Base-by-base conservation (phyloP, 805 yeast genomes). In the Kazachstania viticola region DNA sequence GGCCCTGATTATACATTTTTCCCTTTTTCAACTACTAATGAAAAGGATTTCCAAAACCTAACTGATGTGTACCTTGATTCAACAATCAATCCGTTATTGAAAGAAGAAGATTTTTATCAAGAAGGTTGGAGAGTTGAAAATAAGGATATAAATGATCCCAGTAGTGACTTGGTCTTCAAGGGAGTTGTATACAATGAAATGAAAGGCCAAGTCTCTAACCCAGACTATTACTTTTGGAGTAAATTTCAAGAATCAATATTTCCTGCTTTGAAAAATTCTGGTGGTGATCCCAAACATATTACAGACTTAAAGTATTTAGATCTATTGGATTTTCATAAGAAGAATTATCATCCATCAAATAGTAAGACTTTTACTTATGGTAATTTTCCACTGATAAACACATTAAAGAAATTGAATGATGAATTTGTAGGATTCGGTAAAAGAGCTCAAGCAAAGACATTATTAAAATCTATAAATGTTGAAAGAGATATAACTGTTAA, bases 61-160 rank as follows among this genome's bases (percentile, higher is more conserved):
- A 75, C 85, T 71, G 78, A 74, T 37, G 94, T 91, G 5, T 91
- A 91, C 51, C 62, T 87, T 29, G 94, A 87, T 44, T 75, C 95
- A 5, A 88, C 88, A 0, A 70, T 84, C 36, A 75, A 74, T 42
- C 98, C 98, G 8, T 53, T 83, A 23, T 60, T 91, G 36, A 69
- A 79, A 21, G 69, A 71, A 39, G 77, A 76, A 35, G 97, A 91
- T 56, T 91, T 91, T 51, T 67, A 67, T 40, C 98, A 91, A 61
- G 98, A 91, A 60, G 98, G 98, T 23, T 91, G 98, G 98, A 74
- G 98, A 51, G 61, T 91, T 25, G 98, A 91, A 55, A 73, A 83
- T 42, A 70, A 69, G 32, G 67, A 64, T 32, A 56, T 74, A 5
- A 55, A 65, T 5, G 85, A 87, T 49, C 60, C 62, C 12, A 37